Conservation (phyloP, 345 rosid species). For the Ceriops zippeliana region DNA sequence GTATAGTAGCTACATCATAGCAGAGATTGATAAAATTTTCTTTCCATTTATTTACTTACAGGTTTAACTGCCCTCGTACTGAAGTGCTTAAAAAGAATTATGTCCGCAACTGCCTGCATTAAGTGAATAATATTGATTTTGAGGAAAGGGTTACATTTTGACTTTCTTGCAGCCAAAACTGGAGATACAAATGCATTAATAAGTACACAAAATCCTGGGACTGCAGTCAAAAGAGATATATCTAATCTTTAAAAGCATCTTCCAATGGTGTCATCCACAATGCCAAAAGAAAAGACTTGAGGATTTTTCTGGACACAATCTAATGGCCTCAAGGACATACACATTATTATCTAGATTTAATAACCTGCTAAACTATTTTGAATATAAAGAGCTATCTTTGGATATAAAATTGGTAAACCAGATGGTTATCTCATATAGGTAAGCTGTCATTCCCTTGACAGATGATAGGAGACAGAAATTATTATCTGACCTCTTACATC, state of each 20-base stretch:
- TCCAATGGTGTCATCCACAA: background rate
- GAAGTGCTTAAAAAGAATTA: constrained; percentile 72
- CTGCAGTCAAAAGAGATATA: background rate
- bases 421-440: too few species aligned
- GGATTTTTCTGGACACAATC: too few species aligned
- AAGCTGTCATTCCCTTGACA: too few species aligned
- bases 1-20: background rate
- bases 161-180: background rate
- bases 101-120: constrained; percentile 75
- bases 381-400: too few species aligned
- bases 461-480: too few species aligned
- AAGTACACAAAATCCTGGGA: too few species aligned
- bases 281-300: too few species aligned
- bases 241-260: background rate
- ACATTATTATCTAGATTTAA: too few species aligned
- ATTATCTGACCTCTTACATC: too few species aligned
- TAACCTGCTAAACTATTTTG: too few species aligned
- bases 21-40: background rate
- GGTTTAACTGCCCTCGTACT: constrained; percentile 58
- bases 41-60: constrained; percentile 46
- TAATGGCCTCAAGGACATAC: too few species aligned
- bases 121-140: constrained; percentile 1
- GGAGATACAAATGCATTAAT: background rate
- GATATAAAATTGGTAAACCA: too few species aligned
- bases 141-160: background rate